These are phyloP conservation scores for Phytophthora foliorum DNA, from an alignment of 352 stramenopile species.

Conservation along the genomic window DNA sequence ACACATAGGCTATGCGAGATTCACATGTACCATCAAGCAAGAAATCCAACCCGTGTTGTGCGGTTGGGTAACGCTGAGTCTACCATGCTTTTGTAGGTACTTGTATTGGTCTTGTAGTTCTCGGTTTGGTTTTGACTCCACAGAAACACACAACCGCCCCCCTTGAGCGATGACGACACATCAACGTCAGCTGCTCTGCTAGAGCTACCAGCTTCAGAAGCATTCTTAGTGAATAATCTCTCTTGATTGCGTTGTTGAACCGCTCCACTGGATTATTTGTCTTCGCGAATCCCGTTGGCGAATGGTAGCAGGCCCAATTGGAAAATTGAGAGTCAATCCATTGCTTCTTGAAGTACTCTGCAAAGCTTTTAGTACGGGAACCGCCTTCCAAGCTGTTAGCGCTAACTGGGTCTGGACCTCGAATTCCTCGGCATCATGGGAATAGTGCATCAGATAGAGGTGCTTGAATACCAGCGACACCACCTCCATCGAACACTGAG, in stretches of 20 bases:
- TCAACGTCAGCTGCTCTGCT: slow-evolving; percentile 2
- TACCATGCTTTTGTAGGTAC: not conserved
- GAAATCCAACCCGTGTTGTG: slow-evolving; percentile 16
- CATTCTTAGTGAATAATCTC: slow-evolving; percentile 24
- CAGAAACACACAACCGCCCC: not conserved
- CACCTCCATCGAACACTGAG: not conserved
- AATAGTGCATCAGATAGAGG: slow-evolving; percentile 22
- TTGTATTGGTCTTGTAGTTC: slow-evolving; percentile 8
- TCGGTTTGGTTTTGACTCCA: slow-evolving; percentile 13
- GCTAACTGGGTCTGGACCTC: not conserved
- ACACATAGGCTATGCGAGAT: slow-evolving; percentile 14
- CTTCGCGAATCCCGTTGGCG: slow-evolving; percentile 25
- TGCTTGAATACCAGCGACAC: slow-evolving; percentile 16
- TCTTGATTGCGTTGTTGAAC: slow-evolving; percentile 38
- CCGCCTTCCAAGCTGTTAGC: not conserved
- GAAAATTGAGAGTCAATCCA: slow-evolving; percentile 9
- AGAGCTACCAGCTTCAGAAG: slow-evolving; percentile 20
- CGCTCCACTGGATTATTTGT: slow-evolving; percentile 38
- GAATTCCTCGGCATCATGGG: not conserved
- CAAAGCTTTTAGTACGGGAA: not conserved
- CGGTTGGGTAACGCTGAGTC: slow-evolving; percentile 13
- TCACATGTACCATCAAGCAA: slow-evolving; percentile 1
- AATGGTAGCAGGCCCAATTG: slow-evolving; percentile 22
- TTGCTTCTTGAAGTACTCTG: slow-evolving; percentile 15
- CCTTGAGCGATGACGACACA: slow-evolving; percentile 16